phyloP scores from a whole-genome alignment of 495 filamentous ascomycete species.

The Hyaloscypha variabilis region DNA sequence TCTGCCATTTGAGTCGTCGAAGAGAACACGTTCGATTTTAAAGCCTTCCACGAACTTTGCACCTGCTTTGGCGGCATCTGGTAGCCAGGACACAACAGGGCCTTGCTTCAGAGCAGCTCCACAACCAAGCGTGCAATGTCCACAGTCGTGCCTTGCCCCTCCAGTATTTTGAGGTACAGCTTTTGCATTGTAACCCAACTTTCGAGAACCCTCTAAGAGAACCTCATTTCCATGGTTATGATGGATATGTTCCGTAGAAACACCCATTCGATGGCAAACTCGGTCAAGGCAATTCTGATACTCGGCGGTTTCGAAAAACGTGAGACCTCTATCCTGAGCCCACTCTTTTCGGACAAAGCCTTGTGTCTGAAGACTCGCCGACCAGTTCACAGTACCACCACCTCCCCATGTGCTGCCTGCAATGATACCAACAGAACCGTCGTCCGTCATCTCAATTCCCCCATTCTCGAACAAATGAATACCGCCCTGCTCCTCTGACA shows the following conservation, averaged over 20 bases:
- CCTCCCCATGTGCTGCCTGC: slow-evolving; percentile 82
- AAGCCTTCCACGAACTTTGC: slow-evolving; percentile 83
- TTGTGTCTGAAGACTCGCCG: slow-evolving; percentile 80
- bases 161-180: slow-evolving; percentile 81
- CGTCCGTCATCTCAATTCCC: slow-evolving; percentile 59
- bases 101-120: slow-evolving; percentile 73
- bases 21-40: slow-evolving; percentile 65
- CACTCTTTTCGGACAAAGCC: slow-evolving; percentile 81
- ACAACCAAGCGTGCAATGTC: slow-evolving; percentile 81
- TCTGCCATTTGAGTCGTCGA: slow-evolving; percentile 56
- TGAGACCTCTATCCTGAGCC: slow-evolving; percentile 66
- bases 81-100: slow-evolving; percentile 74
- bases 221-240: slow-evolving; percentile 72
- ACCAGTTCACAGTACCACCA: slow-evolving; percentile 72
- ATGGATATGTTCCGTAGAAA: slow-evolving; percentile 62
- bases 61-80: slow-evolving; percentile 73
- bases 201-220: slow-evolving; percentile 73
- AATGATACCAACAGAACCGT: slow-evolving; percentile 61
- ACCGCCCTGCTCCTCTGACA: slow-evolving; percentile 57
- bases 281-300: slow-evolving; percentile 79
- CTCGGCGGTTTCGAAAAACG: slow-evolving; percentile 74
- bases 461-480: slow-evolving; percentile 66
- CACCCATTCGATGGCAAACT: slow-evolving; percentile 73
- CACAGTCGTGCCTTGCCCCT: slow-evolving; percentile 70
- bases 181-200: slow-evolving; percentile 72